These are phyloP conservation scores for Bothriochloa decipiens DNA, from an alignment of 176 grass and related monocot species.

Conservation along the genomic window DNA sequence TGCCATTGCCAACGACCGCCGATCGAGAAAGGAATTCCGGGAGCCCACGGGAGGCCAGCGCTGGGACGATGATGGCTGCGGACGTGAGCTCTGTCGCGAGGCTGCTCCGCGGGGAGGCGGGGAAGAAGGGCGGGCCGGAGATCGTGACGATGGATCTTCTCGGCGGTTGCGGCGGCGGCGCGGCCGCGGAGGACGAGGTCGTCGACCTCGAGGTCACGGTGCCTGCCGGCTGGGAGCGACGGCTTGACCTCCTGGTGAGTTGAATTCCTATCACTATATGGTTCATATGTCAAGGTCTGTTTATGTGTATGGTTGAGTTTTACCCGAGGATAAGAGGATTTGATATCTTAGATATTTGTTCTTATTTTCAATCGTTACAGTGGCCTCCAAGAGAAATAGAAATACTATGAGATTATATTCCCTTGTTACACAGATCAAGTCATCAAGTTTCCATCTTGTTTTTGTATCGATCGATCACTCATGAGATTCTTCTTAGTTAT, in stretches of 20 bases:
- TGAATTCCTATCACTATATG: background rate
- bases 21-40: background rate
- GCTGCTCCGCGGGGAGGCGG: conserved; percentile 51
- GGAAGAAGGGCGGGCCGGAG: conserved; percentile 47
- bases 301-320: background rate
- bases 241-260: conserved; percentile 57
- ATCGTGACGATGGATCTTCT: conserved; percentile 73
- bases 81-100: conserved; percentile 57
- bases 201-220: conserved; percentile 61
- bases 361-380: background rate
- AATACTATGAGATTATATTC: background rate
- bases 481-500: background rate
- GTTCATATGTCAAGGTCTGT: background rate
- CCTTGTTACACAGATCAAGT: background rate
- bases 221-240: conserved; percentile 54
- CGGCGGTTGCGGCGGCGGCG: conserved; percentile 35
- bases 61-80: conserved; percentile 38
- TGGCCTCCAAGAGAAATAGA: background rate
- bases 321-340: background rate
- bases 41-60: background rate
- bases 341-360: background rate
- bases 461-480: no score
- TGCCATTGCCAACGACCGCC: background rate
- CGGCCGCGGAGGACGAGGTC: conserved; percentile 24
- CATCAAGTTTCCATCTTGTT: background rate